Base-by-base conservation (phyloP, 352 stramenopile species). In the Hyaloperonospora brassicae region DNA sequence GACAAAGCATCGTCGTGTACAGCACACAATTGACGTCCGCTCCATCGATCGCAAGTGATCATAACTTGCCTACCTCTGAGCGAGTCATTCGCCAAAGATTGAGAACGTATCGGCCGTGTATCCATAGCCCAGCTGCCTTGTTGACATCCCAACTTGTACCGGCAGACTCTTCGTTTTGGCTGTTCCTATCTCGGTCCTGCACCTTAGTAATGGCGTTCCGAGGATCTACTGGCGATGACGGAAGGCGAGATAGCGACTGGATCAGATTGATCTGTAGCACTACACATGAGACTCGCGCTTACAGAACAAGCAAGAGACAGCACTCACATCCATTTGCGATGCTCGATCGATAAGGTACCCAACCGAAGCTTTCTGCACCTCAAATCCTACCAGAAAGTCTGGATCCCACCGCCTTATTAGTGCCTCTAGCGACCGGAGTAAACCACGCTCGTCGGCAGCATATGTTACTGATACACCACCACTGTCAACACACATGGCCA, bases 51-150 rank as follows among this genome's bases (percentile, higher is more conserved):
- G 25, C 13, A 36, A 12, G 50, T 24, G 14, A 31, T 51, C n/a
- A 27, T 17, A 40, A 1, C n/a, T 13, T 17, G 4, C 24, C 21
- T 61, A 93, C 80, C 71, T 94, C 84, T 14, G 84, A 94, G 35
- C 81, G 72, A 17, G 80, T 72, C 55, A 91, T 85, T 44, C 89
- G 74, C 92, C 92, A 98, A n/a, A 96, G 55, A 64, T 97, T 97
- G 2, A 98, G 57, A 44, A 97, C 78, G 48, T 92, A 86, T 11
- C 92, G 74, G 0, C 90, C 90, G 39, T 91, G 81, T 35, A 98
- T 69, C 85, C 86, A 97, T 34, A 97, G 57, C 0, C 89, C 88
- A 13, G 84, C 84, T 11, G 84, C 80, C 50, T 93, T 94, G 25
- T 77, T 87, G 23, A 90, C 69, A 36, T 80, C 80, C 76, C 81